Percentiles rank a stretch among this genome's conserved stretches.
Conservation (phyloP, 805 yeast genomes). For the Starmerella cellae region DNA sequence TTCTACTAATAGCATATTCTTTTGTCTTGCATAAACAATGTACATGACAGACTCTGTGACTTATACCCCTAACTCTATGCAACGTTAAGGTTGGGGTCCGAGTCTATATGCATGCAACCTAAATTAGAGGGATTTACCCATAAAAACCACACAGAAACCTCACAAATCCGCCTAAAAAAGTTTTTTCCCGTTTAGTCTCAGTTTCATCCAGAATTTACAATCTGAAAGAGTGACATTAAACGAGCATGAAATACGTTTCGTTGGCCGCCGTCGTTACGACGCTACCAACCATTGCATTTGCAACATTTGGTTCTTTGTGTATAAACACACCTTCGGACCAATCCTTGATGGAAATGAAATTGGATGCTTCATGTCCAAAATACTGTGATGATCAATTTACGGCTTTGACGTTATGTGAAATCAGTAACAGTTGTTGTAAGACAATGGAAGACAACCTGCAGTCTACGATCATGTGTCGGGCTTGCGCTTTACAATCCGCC, state of each 20-base stretch:
- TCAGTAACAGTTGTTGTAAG: constrained; percentile 8
- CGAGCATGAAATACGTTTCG: not conserved
- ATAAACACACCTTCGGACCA: not conserved
- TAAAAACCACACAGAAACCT: not conserved
- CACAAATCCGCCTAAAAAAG: too few species aligned
- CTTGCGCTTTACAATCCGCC: constrained; percentile 12
- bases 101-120: too few species aligned
- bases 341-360: constrained; percentile 4
- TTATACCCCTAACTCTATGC: too few species aligned
- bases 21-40: too few species aligned
- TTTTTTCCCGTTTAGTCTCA: too few species aligned
- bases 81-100: too few species aligned
- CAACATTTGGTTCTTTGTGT: not conserved
- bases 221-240: too few species aligned
- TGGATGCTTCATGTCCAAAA: constrained; percentile 10
- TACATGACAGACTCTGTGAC: too few species aligned
- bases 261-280: not conserved
- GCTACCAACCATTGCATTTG: too few species aligned
- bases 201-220: too few species aligned
- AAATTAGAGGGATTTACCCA: not conserved
- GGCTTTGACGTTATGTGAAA: constrained; percentile 11
- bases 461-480: constrained; percentile 10
- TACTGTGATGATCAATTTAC: constrained; percentile 13
- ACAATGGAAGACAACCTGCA: constrained; percentile 3
- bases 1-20: too few species aligned